Percentiles rank a stretch among this genome's conserved stretches.
These are phyloP conservation scores for Oldenlandia corymbosa DNA, from an alignment of 257 asterid genomes.

Conservation along the genomic window DNA sequence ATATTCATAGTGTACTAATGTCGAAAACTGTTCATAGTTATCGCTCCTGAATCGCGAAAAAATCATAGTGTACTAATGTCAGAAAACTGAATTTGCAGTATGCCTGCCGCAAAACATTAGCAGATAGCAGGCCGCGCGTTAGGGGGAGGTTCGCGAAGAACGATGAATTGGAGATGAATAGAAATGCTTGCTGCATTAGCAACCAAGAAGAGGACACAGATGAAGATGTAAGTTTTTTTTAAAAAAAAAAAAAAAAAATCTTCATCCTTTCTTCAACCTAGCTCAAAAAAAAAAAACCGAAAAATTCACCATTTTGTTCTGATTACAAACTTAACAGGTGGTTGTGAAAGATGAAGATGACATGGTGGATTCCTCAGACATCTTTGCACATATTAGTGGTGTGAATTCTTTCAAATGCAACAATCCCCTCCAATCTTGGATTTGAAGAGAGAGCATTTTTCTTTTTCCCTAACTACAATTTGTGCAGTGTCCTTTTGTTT, in stretches of 20 bases:
- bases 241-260: no score
- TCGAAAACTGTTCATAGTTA: neutral
- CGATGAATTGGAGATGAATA: constrained; percentile 52
- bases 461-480: no score
- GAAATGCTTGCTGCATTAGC: constrained; percentile 31
- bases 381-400: constrained; percentile 65
- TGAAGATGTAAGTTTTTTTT: constrained; percentile 41
- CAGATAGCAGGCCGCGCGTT: constrained; percentile 89
- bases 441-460: constrained; percentile 21
- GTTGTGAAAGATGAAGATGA: constrained; percentile 63
- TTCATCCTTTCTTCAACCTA: neutral
- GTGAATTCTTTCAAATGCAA: constrained; percentile 74
- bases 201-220: constrained; percentile 61
- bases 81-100: constrained; percentile 44
- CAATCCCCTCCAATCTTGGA: constrained; percentile 72
- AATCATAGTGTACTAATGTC: neutral
- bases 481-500: no score
- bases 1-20: neutral
- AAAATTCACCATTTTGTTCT: neutral
- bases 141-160: constrained; percentile 89
- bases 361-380: constrained; percentile 44
- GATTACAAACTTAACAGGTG: no score
- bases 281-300: neutral
- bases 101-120: constrained; percentile 88
- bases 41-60: no score